Percentiles rank a stretch among this genome's conserved stretches.
Conservation (phyloP, 495 filamentous ascomycete species). For the Talaromyces thailandensis region DNA sequence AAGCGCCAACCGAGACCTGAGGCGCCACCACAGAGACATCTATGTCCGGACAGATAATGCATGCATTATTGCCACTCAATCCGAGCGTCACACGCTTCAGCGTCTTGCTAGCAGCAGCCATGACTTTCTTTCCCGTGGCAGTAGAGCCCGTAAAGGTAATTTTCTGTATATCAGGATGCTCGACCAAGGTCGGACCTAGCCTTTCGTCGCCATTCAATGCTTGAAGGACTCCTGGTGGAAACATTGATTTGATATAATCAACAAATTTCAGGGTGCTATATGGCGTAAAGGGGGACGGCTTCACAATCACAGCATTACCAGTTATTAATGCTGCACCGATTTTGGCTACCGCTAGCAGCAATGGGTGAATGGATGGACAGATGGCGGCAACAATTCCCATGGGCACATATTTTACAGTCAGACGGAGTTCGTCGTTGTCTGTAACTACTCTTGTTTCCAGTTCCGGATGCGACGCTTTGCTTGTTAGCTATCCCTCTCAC, state of each 20-base stretch:
- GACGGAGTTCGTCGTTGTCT: conserved; percentile 30
- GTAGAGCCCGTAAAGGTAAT: conserved; percentile 55
- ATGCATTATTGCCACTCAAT: conserved; percentile 55
- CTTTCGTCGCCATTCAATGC: conserved; percentile 51
- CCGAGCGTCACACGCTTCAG: conserved; percentile 47
- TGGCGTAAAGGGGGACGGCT: conserved; percentile 53
- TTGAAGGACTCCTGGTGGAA: conserved; percentile 55
- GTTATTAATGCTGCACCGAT: conserved; percentile 47
- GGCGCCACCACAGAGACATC: conserved; percentile 50
- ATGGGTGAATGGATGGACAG: conserved; percentile 54
- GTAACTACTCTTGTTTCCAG: conserved; percentile 14
- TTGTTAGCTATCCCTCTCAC: not conserved
- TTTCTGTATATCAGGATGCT: conserved; percentile 49
- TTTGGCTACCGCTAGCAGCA: conserved; percentile 45
- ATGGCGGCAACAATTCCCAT: conserved; percentile 44
- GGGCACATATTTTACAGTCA: conserved; percentile 37
- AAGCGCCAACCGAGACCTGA: conserved; percentile 39
- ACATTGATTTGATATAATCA: conserved; percentile 46
- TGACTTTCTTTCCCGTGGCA: conserved; percentile 50
- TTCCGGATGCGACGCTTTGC: conserved; percentile 2
- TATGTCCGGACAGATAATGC: conserved; percentile 52
- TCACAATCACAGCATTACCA: conserved; percentile 55
- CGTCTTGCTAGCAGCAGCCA: conserved; percentile 43
- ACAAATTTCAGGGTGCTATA: conserved; percentile 52
- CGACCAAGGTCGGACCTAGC: conserved; percentile 41